Conservation (phyloP, 495 filamentous ascomycete genomes). For the Coniosporium apollinis region DNA sequence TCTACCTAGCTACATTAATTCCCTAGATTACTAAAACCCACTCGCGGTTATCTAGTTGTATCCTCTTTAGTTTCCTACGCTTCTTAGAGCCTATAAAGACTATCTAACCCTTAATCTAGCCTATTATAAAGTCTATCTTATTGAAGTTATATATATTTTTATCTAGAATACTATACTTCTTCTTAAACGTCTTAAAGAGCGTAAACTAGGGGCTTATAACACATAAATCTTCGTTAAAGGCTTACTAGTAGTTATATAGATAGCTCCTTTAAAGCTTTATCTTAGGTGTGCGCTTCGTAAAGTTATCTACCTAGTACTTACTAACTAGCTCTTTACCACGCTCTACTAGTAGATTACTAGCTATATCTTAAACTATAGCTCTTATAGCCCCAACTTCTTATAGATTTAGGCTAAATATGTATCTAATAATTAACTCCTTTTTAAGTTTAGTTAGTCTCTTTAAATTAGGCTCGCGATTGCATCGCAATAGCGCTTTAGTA, state of each 20-base stretch:
- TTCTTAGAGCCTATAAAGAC: conserved; percentile 1
- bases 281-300: no score
- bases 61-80: background rate
- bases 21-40: conserved; percentile 3
- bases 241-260: conserved; percentile 20
- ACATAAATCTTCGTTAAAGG: conserved; percentile 23
- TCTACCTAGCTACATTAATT: background rate
- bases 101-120: background rate
- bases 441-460: no score
- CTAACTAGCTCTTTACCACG: no score
- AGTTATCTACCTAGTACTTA: no score
- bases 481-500: no score
- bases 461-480: no score
- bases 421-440: no score
- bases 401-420: no score
- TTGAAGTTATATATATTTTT: conserved; percentile 32
- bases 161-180: conserved; percentile 24
- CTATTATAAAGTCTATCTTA: conserved; percentile 24
- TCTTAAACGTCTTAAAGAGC: conserved; percentile 17
- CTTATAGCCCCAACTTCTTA: conserved; percentile 16
- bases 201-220: conserved; percentile 22
- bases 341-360: no score
- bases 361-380: conserved; percentile 21
- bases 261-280: no score
- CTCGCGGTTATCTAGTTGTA: conserved; percentile 1